Conservation (phyloP, 148 eudicot species). For the Chenopodium album region DNA sequence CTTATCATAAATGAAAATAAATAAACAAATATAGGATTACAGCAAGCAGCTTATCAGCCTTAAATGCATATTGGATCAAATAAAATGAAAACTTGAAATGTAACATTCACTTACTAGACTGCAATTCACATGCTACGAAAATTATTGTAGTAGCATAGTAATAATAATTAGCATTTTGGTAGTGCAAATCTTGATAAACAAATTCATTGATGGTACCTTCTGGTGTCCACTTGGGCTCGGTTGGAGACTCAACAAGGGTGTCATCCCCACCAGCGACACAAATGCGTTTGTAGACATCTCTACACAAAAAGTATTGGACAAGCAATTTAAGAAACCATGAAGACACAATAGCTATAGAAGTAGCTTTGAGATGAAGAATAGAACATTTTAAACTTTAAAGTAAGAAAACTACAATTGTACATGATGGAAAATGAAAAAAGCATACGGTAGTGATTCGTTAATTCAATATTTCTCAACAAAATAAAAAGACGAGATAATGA, state of each 20-base stretch:
- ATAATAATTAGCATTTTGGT: not conserved
- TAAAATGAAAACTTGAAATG: no score
- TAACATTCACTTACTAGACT: no score
- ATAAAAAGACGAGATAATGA: not conserved
- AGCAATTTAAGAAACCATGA: not conserved
- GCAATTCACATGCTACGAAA: no score
- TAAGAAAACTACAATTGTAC: not conserved
- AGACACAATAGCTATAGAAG: not conserved
- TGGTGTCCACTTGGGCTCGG: conserved; percentile 92
- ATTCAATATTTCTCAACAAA: not conserved
- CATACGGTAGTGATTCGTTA: not conserved
- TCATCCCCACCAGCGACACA: conserved; percentile 88
- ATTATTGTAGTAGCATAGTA: no score
- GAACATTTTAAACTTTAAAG: not conserved
- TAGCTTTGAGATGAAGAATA: not conserved
- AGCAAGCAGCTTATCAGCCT: no score
- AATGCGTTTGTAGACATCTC: conserved; percentile 56
- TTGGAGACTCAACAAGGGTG: conserved; percentile 69
- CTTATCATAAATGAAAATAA: no score
- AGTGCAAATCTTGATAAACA: not conserved
- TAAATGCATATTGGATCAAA: not conserved
- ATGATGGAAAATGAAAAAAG: not conserved
- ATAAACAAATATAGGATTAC: no score
- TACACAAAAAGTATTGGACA: conserved; percentile 22
- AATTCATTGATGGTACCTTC: conserved; percentile 47